Percentiles rank a stretch among this genome's conserved stretches.
Conservation (phyloP, 352 stramenopile species). For the Phytophthora pini region DNA sequence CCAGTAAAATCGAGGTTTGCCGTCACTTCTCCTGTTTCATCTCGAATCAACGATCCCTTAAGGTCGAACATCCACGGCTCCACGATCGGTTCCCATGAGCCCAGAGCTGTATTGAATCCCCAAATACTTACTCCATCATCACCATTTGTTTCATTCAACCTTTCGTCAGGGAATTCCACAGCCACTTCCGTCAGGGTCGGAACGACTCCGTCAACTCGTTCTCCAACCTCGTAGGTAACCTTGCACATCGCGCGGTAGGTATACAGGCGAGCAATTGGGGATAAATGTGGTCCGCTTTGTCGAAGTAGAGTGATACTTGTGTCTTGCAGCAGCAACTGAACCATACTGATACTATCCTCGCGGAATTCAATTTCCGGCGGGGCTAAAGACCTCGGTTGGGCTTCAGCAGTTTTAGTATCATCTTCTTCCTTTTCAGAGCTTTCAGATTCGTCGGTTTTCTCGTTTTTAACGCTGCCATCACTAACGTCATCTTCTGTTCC, state of each 20-base stretch:
- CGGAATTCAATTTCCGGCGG: slow-evolving; percentile 23
- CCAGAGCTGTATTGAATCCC: slow-evolving; percentile 78
- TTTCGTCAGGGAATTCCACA: slow-evolving; percentile 72
- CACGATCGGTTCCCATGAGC: slow-evolving; percentile 81
- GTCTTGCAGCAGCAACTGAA: slow-evolving; percentile 72
- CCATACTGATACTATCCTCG: slow-evolving; percentile 33
- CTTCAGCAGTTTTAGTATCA: slow-evolving; percentile 4
- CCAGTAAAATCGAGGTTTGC: slow-evolving; percentile 62
- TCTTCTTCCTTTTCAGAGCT: slow-evolving; percentile 9
- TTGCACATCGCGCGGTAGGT: slow-evolving; percentile 76
- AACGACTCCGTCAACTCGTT: slow-evolving; percentile 24
- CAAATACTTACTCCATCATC: slow-evolving; percentile 82
- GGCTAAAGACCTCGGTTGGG: slow-evolving; percentile 5
- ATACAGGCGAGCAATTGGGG: slow-evolving; percentile 67
- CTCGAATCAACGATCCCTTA: slow-evolving; percentile 36
- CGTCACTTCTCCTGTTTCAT: slow-evolving; percentile 54
- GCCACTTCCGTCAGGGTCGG: slow-evolving; percentile 37
- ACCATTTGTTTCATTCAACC: slow-evolving; percentile 46
- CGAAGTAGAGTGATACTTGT: slow-evolving; percentile 74
- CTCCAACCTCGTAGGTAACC: slow-evolving; percentile 47
- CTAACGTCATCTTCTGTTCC: slow-evolving; percentile 24
- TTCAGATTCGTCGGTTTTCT: not conserved
- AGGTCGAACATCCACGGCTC: slow-evolving; percentile 82
- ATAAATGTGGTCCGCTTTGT: slow-evolving; percentile 80
- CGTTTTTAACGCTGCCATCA: slow-evolving; percentile 9